These are phyloP conservation scores for Yarrowia osloensis DNA, from an alignment of 805 yeast genomes.

Conservation along the genomic window DNA sequence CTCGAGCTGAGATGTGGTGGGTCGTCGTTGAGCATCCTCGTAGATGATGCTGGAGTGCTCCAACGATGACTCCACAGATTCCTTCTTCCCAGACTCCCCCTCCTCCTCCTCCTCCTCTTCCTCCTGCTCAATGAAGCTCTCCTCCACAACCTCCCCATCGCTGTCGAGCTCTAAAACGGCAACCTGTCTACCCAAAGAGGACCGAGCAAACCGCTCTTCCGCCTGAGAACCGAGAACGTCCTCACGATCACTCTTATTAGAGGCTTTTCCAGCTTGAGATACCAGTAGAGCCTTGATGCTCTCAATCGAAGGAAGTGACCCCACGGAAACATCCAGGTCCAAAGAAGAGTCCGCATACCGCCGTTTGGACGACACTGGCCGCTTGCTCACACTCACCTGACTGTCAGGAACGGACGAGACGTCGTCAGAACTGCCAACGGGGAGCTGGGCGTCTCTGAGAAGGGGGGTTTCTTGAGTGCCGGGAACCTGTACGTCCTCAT, in stretches of 20 bases:
- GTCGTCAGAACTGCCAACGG: background rate
- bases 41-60: background rate
- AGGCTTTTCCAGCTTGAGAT: no score
- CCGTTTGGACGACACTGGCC: background rate
- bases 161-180: background rate
- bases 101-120: background rate
- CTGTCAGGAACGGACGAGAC: slow-evolving; percentile 1
- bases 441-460: background rate
- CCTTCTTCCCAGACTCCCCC: background rate
- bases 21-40: background rate
- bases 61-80: background rate
- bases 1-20: background rate
- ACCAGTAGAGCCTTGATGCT: background rate
- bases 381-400: background rate
- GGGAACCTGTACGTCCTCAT: background rate
- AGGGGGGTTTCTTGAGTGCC: background rate
- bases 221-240: background rate
- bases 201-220: background rate
- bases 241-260: background rate
- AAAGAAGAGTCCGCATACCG: background rate
- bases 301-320: background rate
- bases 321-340: slow-evolving; percentile 7
- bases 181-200: background rate
- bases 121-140: background rate
- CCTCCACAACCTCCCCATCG: background rate